A percentile compares a stretch with the other conserved stretches of the same genome.
Evolutionary conservation across 257 asterid species (phyloP).

Genomic region (Penstemon newberryi): DNA sequence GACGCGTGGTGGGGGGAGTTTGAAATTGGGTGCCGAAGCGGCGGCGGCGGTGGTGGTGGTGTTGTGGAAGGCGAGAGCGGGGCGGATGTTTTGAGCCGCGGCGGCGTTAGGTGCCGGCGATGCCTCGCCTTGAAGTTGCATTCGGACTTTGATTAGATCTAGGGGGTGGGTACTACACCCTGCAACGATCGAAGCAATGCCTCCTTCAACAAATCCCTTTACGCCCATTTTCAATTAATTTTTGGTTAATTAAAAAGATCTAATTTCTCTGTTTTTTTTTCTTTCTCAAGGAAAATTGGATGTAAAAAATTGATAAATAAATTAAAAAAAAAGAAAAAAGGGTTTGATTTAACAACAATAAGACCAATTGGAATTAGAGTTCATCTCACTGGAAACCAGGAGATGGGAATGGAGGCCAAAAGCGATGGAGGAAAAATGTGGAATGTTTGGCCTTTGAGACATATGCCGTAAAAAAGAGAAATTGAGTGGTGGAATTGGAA

Average conservation of each 20-base stretch:
- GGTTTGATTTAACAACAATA: not conserved
- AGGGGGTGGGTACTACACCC: conserved; percentile 67
- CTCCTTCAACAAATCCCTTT: conserved; percentile 66
- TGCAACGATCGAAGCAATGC: conserved; percentile 62
- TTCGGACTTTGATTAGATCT: conserved; percentile 57
- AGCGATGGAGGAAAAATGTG: conserved; percentile 78
- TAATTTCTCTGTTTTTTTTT: not conserved
- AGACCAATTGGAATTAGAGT: conserved; percentile 61
- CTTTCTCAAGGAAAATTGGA: no score
- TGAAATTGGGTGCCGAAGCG: conserved; percentile 13
- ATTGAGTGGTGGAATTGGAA: not conserved
- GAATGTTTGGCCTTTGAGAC: conserved; percentile 84
- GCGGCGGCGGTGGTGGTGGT: conserved; percentile 14
- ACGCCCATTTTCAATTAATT: conserved; percentile 30
- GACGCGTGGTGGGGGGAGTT: conserved; percentile 31
- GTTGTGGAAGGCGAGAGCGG: conserved; percentile 40
- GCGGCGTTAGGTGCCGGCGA: not conserved
- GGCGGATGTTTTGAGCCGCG: conserved; percentile 29
- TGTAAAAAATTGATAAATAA: no score
- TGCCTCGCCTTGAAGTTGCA: conserved; percentile 53
- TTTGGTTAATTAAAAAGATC: not conserved
- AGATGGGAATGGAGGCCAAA: conserved; percentile 81
- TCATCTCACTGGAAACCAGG: conserved; percentile 95
- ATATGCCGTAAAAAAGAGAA: conserved; percentile 35
- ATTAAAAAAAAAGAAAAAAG: no score